Conservation (phyloP, 345 rosid genomes). For the Draba incana region DNA sequence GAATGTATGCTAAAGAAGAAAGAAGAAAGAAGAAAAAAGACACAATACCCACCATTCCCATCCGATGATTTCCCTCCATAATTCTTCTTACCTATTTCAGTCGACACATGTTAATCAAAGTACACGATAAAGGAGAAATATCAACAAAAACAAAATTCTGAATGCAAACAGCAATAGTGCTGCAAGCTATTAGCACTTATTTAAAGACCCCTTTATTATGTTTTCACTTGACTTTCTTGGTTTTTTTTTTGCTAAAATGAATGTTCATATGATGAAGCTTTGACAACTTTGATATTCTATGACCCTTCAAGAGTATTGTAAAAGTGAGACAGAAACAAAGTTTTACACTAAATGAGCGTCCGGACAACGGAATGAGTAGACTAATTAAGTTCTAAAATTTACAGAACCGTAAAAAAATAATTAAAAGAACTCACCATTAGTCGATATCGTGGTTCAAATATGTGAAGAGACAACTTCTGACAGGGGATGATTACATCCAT, state of each 20-base stretch:
- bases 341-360: constrained; percentile 2
- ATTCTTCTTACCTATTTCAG: constrained; percentile 75
- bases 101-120: constrained; percentile 26
- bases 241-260: not conserved
- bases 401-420: constrained; percentile 9
- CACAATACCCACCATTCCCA: constrained; percentile 83
- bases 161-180: constrained; percentile 22
- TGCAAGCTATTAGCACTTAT: constrained; percentile 9
- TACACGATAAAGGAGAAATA: constrained; percentile 1
- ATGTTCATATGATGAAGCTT: constrained; percentile 1
- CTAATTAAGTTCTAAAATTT: constrained; percentile 16
- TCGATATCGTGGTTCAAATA: constrained; percentile 92
- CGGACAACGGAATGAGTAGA: not conserved
- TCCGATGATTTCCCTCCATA: constrained; percentile 96
- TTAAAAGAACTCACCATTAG: constrained; percentile 73
- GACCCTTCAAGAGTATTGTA: not conserved
- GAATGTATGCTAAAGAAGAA: constrained; percentile 12
- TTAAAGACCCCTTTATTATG: not conserved
- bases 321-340: not conserved
- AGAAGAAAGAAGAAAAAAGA: constrained; percentile 26
- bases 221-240: constrained; percentile 13
- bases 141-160: not conserved
- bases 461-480: constrained; percentile 83
- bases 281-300: constrained; percentile 11
- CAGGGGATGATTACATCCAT: constrained; percentile 92